Percentiles rank a stretch among this genome's conserved stretches.
phyloP scores from a whole-genome alignment of 2,329 filamentous ascomycete genomes.

The Dactylellina parvicollis region DNA sequence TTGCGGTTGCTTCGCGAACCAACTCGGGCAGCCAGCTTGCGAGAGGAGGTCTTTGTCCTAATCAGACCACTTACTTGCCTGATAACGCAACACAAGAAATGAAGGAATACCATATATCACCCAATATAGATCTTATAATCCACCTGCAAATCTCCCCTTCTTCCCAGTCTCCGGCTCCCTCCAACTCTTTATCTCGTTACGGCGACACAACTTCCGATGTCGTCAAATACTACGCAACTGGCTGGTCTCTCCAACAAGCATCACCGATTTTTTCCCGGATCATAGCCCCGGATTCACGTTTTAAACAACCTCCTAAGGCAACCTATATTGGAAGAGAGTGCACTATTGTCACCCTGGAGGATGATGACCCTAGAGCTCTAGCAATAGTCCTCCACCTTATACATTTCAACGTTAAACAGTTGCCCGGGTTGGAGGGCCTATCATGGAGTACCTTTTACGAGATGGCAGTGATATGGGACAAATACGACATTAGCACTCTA shows the following conservation, averaged over 20 bases:
- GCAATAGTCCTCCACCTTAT: conserved; percentile 23
- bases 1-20: too few relatives aligned
- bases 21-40: too few relatives aligned
- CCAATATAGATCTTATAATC: conserved; percentile 35
- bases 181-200: background rate
- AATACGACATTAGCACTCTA: conserved; percentile 43
- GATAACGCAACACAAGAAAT: conserved; percentile 37
- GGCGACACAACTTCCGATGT: background rate
- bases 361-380: conserved; percentile 27
- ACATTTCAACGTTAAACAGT: conserved; percentile 16
- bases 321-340: conserved; percentile 13
- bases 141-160: conserved; percentile 7
- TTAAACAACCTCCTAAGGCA: conserved; percentile 23
- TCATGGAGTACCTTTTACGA: conserved; percentile 35
- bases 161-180: background rate
- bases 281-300: conserved; percentile 23
- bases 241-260: conserved; percentile 40
- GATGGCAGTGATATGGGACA: conserved; percentile 43
- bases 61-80: conserved; percentile 3
- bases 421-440: conserved; percentile 10
- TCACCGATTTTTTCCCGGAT: conserved; percentile 38
- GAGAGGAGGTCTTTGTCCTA: too few relatives aligned
- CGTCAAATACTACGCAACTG: conserved; percentile 30
- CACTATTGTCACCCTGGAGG: conserved; percentile 28
- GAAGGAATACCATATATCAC: conserved; percentile 28